phyloP scores from a whole-genome alignment of 345 rosid genomes.

The Heritiera littoralis region DNA sequence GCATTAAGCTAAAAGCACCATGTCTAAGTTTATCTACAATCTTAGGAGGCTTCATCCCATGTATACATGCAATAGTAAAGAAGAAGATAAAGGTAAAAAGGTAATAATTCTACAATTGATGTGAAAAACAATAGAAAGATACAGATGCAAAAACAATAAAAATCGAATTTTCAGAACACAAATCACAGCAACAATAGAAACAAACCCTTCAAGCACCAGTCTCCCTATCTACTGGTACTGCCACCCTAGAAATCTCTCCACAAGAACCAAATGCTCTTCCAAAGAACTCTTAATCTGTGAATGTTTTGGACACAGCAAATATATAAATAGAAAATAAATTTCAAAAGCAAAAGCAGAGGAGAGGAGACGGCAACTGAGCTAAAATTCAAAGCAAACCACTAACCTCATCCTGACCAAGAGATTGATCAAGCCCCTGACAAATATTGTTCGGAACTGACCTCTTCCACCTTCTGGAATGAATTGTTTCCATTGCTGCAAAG shows the following conservation, averaged over 20 bases:
- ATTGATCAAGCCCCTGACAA: slow-evolving; percentile 59
- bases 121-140: background rate
- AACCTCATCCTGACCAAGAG: slow-evolving; percentile 57
- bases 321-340: background rate
- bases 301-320: background rate
- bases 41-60: background rate
- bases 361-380: background rate
- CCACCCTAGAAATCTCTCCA: slow-evolving; percentile 62
- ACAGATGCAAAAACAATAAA: background rate
- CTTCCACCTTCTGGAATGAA: slow-evolving; percentile 53
- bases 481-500: slow-evolving; percentile 49
- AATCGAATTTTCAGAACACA: background rate
- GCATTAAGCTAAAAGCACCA: background rate
- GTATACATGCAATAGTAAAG: no score
- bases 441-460: slow-evolving; percentile 42
- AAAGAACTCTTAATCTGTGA: slow-evolving; percentile 54
- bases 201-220: slow-evolving; percentile 79
- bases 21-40: background rate
- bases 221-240: slow-evolving; percentile 68
- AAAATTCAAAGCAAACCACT: background rate
- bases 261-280: slow-evolving; percentile 60
- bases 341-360: background rate
- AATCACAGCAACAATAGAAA: slow-evolving; percentile 4
- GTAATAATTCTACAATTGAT: background rate
- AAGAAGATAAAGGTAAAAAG: background rate